Conservation (phyloP, 108 stramenopile genomes). For the Cyclostephanos tholiformis region DNA sequence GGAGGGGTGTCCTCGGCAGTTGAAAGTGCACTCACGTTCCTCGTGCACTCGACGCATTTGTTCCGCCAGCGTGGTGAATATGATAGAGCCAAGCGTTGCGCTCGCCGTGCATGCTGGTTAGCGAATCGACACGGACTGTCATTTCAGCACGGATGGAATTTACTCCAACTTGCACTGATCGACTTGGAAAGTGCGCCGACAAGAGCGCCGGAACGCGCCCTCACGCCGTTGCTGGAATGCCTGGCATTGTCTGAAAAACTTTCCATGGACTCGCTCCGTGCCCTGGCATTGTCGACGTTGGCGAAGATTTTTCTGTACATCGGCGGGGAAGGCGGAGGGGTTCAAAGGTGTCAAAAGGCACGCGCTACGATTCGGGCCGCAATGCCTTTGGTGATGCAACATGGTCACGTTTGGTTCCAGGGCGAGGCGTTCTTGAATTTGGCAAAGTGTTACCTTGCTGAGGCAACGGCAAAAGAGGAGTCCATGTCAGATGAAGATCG, state of each 20-base stretch:
- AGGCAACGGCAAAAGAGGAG: constrained; percentile 32
- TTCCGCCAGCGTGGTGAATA: constrained; percentile 26
- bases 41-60: constrained; percentile 34
- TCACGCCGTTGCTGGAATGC: constrained; percentile 70
- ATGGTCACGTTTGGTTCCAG: constrained; percentile 66
- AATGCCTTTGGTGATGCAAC: constrained; percentile 66
- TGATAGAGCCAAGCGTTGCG: constrained; percentile 22
- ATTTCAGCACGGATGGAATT: constrained; percentile 50
- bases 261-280: constrained; percentile 78
- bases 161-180: constrained; percentile 61
- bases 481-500: not conserved
- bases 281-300: constrained; percentile 64
- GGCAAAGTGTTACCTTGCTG: constrained; percentile 67
- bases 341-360: constrained; percentile 47
- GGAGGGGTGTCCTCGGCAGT: constrained; percentile 18
- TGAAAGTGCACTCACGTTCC: constrained; percentile 25
- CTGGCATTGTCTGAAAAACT: constrained; percentile 57
- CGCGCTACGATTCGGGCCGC: constrained; percentile 62
- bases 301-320: constrained; percentile 62
- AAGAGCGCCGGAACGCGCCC: constrained; percentile 37
- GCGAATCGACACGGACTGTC: constrained; percentile 41
- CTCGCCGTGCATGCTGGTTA: constrained; percentile 35
- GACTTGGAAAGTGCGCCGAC: constrained; percentile 53
- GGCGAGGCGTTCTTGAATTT: constrained; percentile 79
- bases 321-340: constrained; percentile 23